These are phyloP conservation scores for Zygnema cylindricum DNA, from an alignment of 139 green algal genomes.

Conservation along the genomic window DNA sequence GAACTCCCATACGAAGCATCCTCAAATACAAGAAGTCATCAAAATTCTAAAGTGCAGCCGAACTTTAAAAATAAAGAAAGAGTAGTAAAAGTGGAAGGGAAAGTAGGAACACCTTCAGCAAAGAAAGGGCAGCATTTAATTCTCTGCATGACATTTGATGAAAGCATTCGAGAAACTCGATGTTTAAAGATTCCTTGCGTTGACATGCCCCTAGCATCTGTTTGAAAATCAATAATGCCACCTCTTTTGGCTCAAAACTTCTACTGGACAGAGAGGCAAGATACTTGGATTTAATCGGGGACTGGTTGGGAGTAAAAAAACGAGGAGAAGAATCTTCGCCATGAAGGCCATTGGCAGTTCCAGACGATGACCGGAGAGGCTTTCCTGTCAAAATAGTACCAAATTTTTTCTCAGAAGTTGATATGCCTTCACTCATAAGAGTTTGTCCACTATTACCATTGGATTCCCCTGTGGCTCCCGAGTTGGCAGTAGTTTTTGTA, in stretches of 20 bases:
- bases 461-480: too few species aligned
- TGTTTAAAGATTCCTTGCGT: background rate
- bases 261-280: background rate
- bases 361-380: background rate
- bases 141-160: background rate
- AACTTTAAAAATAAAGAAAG: too few species aligned
- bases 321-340: background rate
- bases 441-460: too few species aligned
- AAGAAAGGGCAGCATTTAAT: background rate
- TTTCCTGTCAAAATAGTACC: background rate
- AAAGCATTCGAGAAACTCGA: background rate
- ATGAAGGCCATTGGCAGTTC: background rate
- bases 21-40: too few species aligned
- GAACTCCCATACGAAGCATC: too few species aligned
- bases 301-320: background rate
- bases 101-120: background rate
- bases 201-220: background rate
- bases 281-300: background rate
- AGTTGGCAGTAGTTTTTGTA: too few species aligned
- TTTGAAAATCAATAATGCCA: background rate
- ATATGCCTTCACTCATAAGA: too few species aligned
- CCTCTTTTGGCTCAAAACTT: background rate
- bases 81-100: too few species aligned
- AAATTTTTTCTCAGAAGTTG: background rate
- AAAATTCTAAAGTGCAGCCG: too few species aligned